A percentile compares a stretch with the other conserved stretches of the same genome.
Evolutionary conservation across 805 yeast species (phyloP).

Genomic region (Candida endomychidarum): DNA sequence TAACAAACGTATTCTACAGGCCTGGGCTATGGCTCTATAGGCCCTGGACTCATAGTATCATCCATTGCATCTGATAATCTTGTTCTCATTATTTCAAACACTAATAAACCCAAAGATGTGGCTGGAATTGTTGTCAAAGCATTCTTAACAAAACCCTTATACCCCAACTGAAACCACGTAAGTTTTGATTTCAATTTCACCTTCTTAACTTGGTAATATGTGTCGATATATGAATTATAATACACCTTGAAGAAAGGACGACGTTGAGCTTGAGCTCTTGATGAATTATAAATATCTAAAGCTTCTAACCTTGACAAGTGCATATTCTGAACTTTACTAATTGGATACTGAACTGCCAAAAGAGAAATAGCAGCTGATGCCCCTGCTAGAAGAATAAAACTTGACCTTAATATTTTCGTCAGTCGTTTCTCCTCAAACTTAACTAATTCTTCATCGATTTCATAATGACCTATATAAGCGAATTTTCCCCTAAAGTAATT

Average conservation of each 20-base stretch:
- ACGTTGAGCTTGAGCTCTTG: constrained; percentile 20
- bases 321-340: constrained; percentile 73
- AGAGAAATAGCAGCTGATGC: constrained; percentile 80
- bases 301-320: constrained; percentile 81
- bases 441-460: constrained; percentile 22
- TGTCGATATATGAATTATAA: constrained; percentile 74
- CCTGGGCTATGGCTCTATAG: no score
- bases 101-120: constrained; percentile 80
- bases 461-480: constrained; percentile 17
- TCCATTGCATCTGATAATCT: constrained; percentile 25
- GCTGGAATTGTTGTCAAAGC: constrained; percentile 82
- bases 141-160: constrained; percentile 73
- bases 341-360: constrained; percentile 79
- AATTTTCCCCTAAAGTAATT: constrained; percentile 17
- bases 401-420: constrained; percentile 57
- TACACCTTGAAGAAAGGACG: constrained; percentile 51
- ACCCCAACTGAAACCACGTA: constrained; percentile 65
- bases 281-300: constrained; percentile 58
- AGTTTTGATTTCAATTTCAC: constrained; percentile 54
- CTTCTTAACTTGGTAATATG: constrained; percentile 58
- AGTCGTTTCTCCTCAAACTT: constrained; percentile 34
- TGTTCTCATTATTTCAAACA: constrained; percentile 77
- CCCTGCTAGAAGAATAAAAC: constrained; percentile 79
- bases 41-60: no score
- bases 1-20: no score